These are phyloP conservation scores for Calocybe gangraenosa DNA, from an alignment of 768 basidiomycete species.

Conservation along the genomic window DNA sequence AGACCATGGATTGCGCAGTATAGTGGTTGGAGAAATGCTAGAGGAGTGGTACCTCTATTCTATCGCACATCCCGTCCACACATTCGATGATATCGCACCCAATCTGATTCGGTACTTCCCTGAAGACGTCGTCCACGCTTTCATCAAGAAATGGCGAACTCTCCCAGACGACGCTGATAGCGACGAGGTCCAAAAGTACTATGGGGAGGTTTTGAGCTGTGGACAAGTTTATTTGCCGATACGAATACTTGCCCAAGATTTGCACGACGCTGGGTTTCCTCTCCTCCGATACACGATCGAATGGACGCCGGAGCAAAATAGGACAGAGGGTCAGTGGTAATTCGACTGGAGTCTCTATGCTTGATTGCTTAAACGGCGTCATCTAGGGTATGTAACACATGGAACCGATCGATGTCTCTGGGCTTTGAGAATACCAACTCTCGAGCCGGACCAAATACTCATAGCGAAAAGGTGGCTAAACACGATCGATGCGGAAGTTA, in stretches of 20 bases:
- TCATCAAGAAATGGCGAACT: conserved; percentile 41
- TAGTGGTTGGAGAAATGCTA: conserved; percentile 63
- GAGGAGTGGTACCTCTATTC: conserved; percentile 81
- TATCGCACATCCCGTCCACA: conserved; percentile 56
- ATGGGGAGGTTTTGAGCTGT: conserved; percentile 57
- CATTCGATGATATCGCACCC: conserved; percentile 45
- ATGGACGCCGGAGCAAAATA: conserved; percentile 62
- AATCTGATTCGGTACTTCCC: conserved; percentile 65
- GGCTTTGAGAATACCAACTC: conserved; percentile 49
- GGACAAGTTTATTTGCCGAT: conserved; percentile 69
- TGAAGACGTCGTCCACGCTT: conserved; percentile 34
- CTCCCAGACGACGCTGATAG: conserved; percentile 35
- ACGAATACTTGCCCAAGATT: conserved; percentile 57
- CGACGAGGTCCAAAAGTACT: conserved; percentile 41
- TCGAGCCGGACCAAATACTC: conserved; percentile 40
- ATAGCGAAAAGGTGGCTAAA: conserved; percentile 56
- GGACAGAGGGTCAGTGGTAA: conserved; percentile 41
- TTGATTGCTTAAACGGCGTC: no score
- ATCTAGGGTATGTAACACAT: conserved; percentile 65
- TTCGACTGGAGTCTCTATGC: not conserved
- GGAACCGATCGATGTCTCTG: conserved; percentile 61
- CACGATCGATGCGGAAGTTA: conserved; percentile 40
- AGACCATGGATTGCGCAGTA: conserved; percentile 54
- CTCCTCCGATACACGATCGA: conserved; percentile 65
- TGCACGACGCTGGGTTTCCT: conserved; percentile 53